Evolutionary conservation across 768 basidiomycete species (phyloP), one percentile per base, ranked within the genome.

Genomic region (Psilocybe azurescens): DNA sequence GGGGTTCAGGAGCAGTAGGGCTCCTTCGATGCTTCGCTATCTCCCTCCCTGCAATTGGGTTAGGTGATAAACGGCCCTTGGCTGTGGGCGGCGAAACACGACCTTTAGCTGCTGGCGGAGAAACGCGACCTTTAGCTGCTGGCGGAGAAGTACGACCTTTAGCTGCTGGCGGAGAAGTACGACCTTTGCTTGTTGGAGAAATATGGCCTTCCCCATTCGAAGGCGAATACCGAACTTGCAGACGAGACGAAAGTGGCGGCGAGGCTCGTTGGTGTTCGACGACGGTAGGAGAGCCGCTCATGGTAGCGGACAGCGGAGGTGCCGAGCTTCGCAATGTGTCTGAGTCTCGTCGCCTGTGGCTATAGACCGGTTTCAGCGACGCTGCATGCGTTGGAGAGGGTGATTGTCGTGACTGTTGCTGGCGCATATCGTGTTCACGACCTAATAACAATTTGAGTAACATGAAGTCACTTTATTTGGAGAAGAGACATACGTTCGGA

Each of bases 311-410:
- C 9, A 75, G 74, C 16, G 76, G 75, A 18, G 78, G 78, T 13
- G 76, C 72, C 6, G 83, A 49, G 33, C 67, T 70, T 11, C 88
- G 89, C 30, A 92, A 75, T 0, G 91, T 93, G 64, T 94, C 91
- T 0, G 91, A 93, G 60, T 93, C 91, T 29, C 86, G 84, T 53
- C 91, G 86, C 67, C 79, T 82, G 70, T 93, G 91, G 2, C 72
- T 74, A 65, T 81, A 78, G 65, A 62, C 64, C 13, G 70, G 18
- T 48, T 67, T 65, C 33, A 38, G 16, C 70, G 70, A 64, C 63
- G 70, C 51, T n/a, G 67, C 69, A 7, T 62, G 73, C 1, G 76
- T 78, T 0, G 76, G 77, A 5, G 89, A 88, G 2, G 87, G 87
- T 0, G 86, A 83, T 61, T 84, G 80, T 48, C 85, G 82, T 18